Percentiles rank a stretch among this genome's conserved stretches.
Evolutionary conservation across 352 stramenopile species (phyloP).

Genomic region (Thraustotheca clavata): DNA sequence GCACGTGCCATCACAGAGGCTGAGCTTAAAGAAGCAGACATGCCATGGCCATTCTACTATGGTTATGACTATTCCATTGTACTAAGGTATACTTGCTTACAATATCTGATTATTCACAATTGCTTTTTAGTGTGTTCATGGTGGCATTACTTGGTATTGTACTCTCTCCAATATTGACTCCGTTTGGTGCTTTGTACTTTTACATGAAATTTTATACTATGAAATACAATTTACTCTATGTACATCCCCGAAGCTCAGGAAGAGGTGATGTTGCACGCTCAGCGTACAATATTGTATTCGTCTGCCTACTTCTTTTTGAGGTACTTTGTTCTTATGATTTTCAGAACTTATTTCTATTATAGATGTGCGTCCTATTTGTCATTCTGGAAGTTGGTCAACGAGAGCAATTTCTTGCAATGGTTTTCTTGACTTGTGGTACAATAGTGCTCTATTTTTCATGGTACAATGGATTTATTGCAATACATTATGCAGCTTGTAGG

Average conservation of each 20-base stretch:
- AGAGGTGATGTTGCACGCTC: slow-evolving; percentile 57
- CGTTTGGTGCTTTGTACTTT: slow-evolving; percentile 72
- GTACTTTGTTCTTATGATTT: not conserved
- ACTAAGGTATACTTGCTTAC: slow-evolving; percentile 28
- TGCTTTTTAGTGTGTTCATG: slow-evolving; percentile 38
- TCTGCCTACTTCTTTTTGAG: slow-evolving; percentile 61
- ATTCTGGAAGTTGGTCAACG: slow-evolving; percentile 16
- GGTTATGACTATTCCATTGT: slow-evolving; percentile 73
- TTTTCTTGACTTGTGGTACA: not conserved
- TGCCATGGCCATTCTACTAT: slow-evolving; percentile 54
- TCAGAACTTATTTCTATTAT: not conserved
- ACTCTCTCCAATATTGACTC: slow-evolving; percentile 68
- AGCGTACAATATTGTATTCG: slow-evolving; percentile 50
- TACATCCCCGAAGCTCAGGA: slow-evolving; percentile 55
- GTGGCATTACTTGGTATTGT: slow-evolving; percentile 66
- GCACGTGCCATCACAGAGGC: slow-evolving; percentile 47
- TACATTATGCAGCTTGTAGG: no score
- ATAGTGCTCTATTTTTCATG: slow-evolving; percentile 13
- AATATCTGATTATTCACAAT: not conserved
- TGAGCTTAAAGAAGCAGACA: slow-evolving; percentile 38
- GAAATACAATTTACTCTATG: slow-evolving; percentile 82
- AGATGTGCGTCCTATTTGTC: not conserved
- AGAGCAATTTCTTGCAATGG: slow-evolving; percentile 20
- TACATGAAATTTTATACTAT: slow-evolving; percentile 60
- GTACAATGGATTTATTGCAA: no score